These are phyloP conservation scores for Hibiscus trionum DNA, from an alignment of 345 rosid species.

Conservation along the genomic window DNA sequence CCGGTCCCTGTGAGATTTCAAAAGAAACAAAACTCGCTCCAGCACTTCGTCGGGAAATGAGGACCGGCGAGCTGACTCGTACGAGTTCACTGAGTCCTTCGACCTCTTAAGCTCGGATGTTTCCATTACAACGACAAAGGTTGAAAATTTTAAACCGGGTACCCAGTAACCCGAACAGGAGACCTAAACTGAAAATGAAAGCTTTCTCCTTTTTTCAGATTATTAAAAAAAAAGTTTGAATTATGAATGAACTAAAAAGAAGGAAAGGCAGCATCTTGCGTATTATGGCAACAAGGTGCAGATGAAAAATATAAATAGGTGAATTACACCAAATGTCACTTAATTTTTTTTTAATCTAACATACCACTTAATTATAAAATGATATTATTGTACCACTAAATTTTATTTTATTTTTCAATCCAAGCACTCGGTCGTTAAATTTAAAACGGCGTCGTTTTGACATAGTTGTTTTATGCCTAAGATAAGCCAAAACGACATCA, in stretches of 20 bases:
- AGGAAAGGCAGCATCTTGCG: constrained; percentile 14
- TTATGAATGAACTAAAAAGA: constrained; percentile 14
- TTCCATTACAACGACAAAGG: too few relatives aligned
- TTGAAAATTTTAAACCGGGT: not conserved
- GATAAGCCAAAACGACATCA: too few relatives aligned
- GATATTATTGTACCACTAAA: too few relatives aligned
- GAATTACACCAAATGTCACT: too few relatives aligned
- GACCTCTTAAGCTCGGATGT: too few relatives aligned
- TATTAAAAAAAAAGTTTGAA: too few relatives aligned
- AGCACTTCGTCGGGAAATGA: constrained; percentile 59
- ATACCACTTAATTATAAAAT: too few relatives aligned
- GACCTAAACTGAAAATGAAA: not conserved
- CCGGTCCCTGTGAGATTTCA: constrained; percentile 45
- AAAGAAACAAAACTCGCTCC: constrained; percentile 41
- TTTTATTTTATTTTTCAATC: too few relatives aligned
- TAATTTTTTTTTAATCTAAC: too few relatives aligned
- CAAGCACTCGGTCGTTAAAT: too few relatives aligned
- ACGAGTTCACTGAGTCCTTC: constrained; percentile 15
- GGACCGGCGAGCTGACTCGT: constrained; percentile 17
- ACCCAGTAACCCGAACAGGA: not conserved
- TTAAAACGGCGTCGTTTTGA: too few relatives aligned
- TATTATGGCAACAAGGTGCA: constrained; percentile 21
- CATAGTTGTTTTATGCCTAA: too few relatives aligned
- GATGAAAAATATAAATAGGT: not conserved
- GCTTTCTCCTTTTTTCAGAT: not conserved